Evolutionary conservation across 2,329 filamentous ascomycete genomes (phyloP).

Genomic region (Beauveria scarabaeidicola): DNA sequence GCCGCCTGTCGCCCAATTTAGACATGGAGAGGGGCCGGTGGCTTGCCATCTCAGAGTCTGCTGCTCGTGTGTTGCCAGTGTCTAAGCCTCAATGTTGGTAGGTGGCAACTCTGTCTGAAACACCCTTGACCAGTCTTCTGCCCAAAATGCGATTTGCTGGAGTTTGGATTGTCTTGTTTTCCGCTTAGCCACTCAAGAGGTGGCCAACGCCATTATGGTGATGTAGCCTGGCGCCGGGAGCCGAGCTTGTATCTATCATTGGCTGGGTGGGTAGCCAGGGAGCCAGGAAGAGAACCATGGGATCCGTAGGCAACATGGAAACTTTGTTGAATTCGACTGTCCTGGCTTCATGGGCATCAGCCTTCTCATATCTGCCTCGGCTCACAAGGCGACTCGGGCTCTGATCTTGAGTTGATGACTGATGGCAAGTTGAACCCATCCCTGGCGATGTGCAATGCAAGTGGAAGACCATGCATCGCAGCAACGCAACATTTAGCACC

Average conservation of each 20-base stretch:
- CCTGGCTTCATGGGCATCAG: neutral
- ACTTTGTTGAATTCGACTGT: neutral
- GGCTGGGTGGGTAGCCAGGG: neutral
- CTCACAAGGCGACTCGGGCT: neutral
- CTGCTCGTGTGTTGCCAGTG: no score
- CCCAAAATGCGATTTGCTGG: neutral
- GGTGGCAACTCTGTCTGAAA: neutral
- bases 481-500: neutral
- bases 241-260: neutral
- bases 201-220: neutral
- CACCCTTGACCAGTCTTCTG: neutral
- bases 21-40: neutral
- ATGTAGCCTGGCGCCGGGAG: neutral
- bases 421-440: constrained; percentile 3
- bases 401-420: neutral
- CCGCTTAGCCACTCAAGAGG: neutral
- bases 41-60: neutral
- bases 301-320: neutral
- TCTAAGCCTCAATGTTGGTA: neutral
- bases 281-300: neutral
- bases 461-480: neutral
- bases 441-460: neutral
- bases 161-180: neutral
- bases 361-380: neutral
- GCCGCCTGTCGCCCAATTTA: neutral